Evolutionary conservation across 2,329 filamentous ascomycete species (phyloP).

Genomic region (Dothistroma septosporum): DNA sequence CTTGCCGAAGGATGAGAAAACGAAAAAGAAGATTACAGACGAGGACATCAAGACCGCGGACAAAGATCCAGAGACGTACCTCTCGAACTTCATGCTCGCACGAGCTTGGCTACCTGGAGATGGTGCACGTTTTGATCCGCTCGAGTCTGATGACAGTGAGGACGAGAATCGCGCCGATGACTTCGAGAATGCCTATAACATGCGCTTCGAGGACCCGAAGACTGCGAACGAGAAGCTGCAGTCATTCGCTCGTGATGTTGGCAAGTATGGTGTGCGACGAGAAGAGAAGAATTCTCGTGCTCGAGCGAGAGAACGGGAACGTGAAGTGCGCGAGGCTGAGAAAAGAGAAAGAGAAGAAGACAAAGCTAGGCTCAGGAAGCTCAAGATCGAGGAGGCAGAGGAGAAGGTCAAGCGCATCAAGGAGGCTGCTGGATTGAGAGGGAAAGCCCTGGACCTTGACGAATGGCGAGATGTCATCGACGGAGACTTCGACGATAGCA

Average conservation of each 20-base stretch:
- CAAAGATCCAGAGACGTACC: conserved; percentile 82
- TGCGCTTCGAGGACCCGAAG: conserved; percentile 88
- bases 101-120: conserved; percentile 79
- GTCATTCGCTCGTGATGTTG: conserved; percentile 83
- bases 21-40: conserved; percentile 45
- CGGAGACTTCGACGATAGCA: conserved; percentile 79
- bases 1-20: conserved; percentile 27
- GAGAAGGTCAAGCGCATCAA: conserved; percentile 83
- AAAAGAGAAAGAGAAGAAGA: conserved; percentile 74
- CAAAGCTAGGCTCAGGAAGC: conserved; percentile 73
- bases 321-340: conserved; percentile 71
- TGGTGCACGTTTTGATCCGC: conserved; percentile 66
- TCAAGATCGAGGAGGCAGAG: conserved; percentile 89
- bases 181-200: conserved; percentile 90
- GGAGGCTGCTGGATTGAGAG: conserved; percentile 75
- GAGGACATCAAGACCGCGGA: conserved; percentile 71
- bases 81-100: conserved; percentile 93
- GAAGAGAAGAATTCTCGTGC: conserved; percentile 81
- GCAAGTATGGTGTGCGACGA: conserved; percentile 77
- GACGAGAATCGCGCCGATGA: conserved; percentile 72
- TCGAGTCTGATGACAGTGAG: conserved; percentile 87
- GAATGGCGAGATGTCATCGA: conserved; percentile 84
- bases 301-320: conserved; percentile 72
- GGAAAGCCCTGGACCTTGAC: conserved; percentile 63
- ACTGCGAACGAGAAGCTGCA: conserved; percentile 83